Evolutionary conservation across 73 alveolate genomes (phyloP), one percentile per base, ranked within the genome.

Genomic region (Uronychia setigera): DNA sequence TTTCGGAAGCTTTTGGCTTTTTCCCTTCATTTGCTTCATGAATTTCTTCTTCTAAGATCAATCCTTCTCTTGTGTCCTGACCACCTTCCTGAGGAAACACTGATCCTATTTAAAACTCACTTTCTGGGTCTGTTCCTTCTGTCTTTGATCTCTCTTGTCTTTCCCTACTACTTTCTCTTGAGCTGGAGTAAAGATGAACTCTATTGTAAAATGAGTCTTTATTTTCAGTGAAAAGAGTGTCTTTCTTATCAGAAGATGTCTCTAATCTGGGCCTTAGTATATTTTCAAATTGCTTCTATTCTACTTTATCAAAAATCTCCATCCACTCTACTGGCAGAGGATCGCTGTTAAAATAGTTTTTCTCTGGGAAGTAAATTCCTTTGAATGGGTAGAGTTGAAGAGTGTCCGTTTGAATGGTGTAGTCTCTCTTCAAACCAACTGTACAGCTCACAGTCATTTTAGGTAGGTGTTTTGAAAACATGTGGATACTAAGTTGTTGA

Each of bases 261-360:
- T 46, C 67, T 19, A 46, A 46, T 5, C 67, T 46, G 67, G 67
- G 67, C n/a, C 67, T 11, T 5, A 46, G 19, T 19, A 46, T 19
- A 11, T 46, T 19, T 46, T 46, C 67, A 46, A 11, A 46, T 11
- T 46, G 67, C 19, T 19, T 46, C 19, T 19, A 5, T 11, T 5
- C 19, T 46, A 11, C 67, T 46, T 46, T 11, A 19, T 46, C 67
- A 46, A 46, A 46, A 19, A 46, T 46, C 67, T 87, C 93, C 28
- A 87, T 75, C 93, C 93, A 87, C 59, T 87, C 93, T 0, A 87
- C 27, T 1, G 93, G 93, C 58, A 87, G 67, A 0, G 93, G 88
- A 34, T 87, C 87, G 57, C 93, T 60, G 35, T 87, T 87, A 35
- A 46, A 87, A 80, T 87, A 87, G 33, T 78, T 76, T n/a, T 87